These are phyloP conservation scores for Suillus ampliporus DNA, from an alignment of 768 basidiomycete species.

Conservation along the genomic window DNA sequence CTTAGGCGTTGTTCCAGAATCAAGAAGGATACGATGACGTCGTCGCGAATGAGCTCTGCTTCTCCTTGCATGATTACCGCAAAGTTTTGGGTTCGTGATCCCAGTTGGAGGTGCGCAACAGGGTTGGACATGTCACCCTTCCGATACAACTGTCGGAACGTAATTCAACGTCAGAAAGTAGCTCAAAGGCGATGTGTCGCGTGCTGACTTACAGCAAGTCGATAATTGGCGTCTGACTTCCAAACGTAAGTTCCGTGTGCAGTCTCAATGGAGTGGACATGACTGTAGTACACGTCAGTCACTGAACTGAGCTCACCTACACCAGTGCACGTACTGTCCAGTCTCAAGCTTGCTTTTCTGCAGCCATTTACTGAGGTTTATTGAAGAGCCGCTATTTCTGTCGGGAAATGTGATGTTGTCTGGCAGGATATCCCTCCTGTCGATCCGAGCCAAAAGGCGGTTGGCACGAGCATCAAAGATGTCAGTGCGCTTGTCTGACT, in stretches of 20 bases:
- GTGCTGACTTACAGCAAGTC: slow-evolving; percentile 17
- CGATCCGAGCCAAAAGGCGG: slow-evolving; percentile 12
- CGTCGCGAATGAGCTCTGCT: slow-evolving; percentile 18
- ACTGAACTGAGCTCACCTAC: neutral
- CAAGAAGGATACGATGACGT: slow-evolving; percentile 19
- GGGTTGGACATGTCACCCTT: slow-evolving; percentile 7
- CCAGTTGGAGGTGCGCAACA: slow-evolving; percentile 18
- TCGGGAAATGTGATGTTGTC: slow-evolving; percentile 21
- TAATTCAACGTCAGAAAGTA: neutral
- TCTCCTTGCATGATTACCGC: slow-evolving; percentile 17
- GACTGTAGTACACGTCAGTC: slow-evolving; percentile 10
- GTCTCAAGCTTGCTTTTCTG: slow-evolving; percentile 15
- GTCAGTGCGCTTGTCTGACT: slow-evolving; percentile 14
- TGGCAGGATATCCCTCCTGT: slow-evolving; percentile 16
- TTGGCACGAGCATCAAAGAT: slow-evolving; percentile 17
- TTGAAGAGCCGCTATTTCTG: slow-evolving; percentile 6
- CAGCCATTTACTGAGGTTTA: slow-evolving; percentile 22
- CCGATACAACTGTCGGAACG: slow-evolving; percentile 17
- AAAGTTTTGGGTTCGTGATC: slow-evolving; percentile 12
- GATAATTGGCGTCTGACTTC: slow-evolving; percentile 20
- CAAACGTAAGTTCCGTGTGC: slow-evolving; percentile 10
- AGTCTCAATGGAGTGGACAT: slow-evolving; percentile 17
- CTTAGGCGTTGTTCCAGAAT: slow-evolving; percentile 24
- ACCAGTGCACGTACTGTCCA: slow-evolving; percentile 18
- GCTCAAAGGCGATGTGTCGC: neutral